Evolutionary conservation across 2,329 filamentous ascomycete genomes (phyloP), one percentile per base, ranked within the genome.

Genomic region (Cryphonectria parasitica): DNA sequence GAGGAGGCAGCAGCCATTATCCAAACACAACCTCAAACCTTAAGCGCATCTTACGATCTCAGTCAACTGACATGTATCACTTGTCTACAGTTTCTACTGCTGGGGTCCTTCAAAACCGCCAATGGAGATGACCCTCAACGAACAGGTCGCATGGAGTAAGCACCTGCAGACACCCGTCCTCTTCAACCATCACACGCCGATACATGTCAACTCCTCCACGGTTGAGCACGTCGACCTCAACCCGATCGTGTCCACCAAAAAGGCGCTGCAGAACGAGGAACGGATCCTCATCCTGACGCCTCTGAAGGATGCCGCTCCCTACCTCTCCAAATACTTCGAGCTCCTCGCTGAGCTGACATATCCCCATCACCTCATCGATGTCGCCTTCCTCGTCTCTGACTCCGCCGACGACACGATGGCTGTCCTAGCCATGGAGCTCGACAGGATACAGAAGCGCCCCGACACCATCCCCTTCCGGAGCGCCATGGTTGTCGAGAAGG

Each of bases 81-180:
- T 34, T 64, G 65, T 63, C 15, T 73, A 73, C 78, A 98, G 95
- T 83, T 98, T 97, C 83, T 97, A 97, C 83, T 99, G 96, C 85
- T 98, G 94, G 88, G 96, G 96, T 17, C 95, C 96, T 19, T 89
- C 92, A 34, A 98, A 97, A 84, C 89, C 96, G n/a, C 96, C 96
- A 67, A 97, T 97, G 90, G 90, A 96, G 74, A 97, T 99, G 94
- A 89, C 92, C 58, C 84, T 91, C 69, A 98, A 98, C 79, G 96
- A 99, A 79, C 91, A 95, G 80, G 91, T 91, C 73, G 88, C 93
- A 74, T 99, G 96, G 96, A 91, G 92, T 75, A 90, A 90, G 70
- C 95, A 97, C 79, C 85, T 96, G 73, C 91, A 95, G 76, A 98
- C 96, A 3, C 96, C 96, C 65, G 94, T 99, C 76, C 89, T 97